Evolutionary conservation across 768 basidiomycete species (phyloP).

Genomic region (Rhizopogon sp.): DNA sequence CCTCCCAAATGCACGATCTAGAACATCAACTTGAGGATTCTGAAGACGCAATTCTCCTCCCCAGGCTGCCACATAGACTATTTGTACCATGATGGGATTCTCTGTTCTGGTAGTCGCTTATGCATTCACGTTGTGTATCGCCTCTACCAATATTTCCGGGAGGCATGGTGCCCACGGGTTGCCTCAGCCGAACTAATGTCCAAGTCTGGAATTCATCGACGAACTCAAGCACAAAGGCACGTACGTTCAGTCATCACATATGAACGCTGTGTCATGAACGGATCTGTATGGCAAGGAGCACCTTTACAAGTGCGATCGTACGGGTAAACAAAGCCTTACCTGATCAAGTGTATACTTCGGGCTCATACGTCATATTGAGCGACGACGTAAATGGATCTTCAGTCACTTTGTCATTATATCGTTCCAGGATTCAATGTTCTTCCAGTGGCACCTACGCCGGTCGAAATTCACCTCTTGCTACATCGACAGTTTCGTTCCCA

Average conservation of each 20-base stretch:
- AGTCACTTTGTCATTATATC: background rate
- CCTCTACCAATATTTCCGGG: background rate
- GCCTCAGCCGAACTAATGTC: background rate
- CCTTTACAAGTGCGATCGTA: background rate
- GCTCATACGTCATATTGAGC: background rate
- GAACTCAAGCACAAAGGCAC: background rate
- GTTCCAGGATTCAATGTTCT: too few species aligned
- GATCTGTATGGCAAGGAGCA: background rate
- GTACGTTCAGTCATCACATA: background rate
- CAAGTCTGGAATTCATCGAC: background rate
- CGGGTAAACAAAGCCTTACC: background rate
- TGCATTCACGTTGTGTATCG: background rate
- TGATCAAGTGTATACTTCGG: background rate
- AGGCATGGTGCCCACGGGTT: background rate
- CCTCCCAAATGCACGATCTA: background rate
- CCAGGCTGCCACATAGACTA: background rate
- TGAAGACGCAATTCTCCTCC: background rate
- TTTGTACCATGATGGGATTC: background rate
- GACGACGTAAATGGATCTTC: background rate
- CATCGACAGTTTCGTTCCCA: slow-evolving; percentile 11
- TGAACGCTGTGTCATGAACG: background rate
- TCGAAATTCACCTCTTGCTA: slow-evolving; percentile 13
- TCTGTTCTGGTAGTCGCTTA: background rate
- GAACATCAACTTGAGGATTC: background rate
- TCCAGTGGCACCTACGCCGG: slow-evolving; percentile 3